Evolutionary conservation across 106 monocot genomes (phyloP).

Genomic region (Platanthera zijinensis): DNA sequence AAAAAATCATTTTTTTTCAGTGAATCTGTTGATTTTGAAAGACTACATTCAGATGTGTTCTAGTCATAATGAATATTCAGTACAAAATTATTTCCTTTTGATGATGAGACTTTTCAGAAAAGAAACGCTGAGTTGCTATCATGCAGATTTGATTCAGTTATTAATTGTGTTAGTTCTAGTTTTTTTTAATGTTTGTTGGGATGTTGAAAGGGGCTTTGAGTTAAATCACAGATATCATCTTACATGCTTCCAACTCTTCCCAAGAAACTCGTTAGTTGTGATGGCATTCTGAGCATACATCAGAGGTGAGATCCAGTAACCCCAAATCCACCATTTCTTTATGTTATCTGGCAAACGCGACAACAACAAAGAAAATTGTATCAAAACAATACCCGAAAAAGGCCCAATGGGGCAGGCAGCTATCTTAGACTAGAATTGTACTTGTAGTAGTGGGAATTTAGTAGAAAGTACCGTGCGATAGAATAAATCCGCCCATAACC

Average conservation of each 20-base stretch:
- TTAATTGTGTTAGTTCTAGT: background rate
- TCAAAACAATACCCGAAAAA: background rate
- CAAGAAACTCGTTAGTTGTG: slow-evolving; percentile 16
- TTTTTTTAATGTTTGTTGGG: background rate
- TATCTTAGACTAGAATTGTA: background rate
- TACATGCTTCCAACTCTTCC: slow-evolving; percentile 16
- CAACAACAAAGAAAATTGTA: background rate
- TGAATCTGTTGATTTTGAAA: background rate
- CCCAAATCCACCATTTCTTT: slow-evolving; percentile 25
- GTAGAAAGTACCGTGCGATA: slow-evolving; percentile 17
- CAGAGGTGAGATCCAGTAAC: slow-evolving; percentile 19
- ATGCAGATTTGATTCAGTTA: background rate
- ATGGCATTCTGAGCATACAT: slow-evolving; percentile 23
- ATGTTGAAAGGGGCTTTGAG: no score
- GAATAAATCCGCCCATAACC: slow-evolving; percentile 63
- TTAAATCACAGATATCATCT: background rate
- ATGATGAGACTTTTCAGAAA: background rate
- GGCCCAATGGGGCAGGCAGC: background rate
- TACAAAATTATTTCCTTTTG: background rate
- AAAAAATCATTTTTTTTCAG: background rate
- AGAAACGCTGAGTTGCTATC: background rate
- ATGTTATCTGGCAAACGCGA: slow-evolving; percentile 6
- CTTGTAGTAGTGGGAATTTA: background rate
- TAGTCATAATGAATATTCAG: background rate
- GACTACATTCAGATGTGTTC: background rate